These are phyloP conservation scores for Phytophthora meadii DNA, from an alignment of 352 stramenopile genomes.

Conservation along the genomic window DNA sequence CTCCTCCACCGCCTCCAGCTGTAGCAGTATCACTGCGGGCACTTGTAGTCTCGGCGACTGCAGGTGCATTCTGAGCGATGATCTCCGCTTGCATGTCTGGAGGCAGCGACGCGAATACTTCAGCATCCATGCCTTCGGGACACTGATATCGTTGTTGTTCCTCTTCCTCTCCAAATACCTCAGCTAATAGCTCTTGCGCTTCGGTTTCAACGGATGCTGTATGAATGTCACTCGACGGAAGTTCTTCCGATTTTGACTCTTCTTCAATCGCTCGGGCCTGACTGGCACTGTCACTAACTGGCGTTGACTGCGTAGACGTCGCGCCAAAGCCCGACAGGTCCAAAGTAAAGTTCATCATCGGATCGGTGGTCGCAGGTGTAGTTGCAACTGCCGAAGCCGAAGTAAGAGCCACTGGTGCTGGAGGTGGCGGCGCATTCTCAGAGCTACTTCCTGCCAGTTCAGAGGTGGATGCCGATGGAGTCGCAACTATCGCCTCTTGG, in stretches of 20 bases:
- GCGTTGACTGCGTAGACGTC: slow-evolving; percentile 12
- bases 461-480: slow-evolving; percentile 8
- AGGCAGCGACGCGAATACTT: slow-evolving; percentile 97
- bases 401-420: slow-evolving; percentile 35
- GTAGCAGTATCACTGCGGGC: slow-evolving; percentile 43
- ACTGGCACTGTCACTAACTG: slow-evolving; percentile 11
- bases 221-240: slow-evolving; percentile 28
- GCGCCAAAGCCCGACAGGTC: slow-evolving; percentile 70
- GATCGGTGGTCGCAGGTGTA: slow-evolving; percentile 28
- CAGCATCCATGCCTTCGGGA: slow-evolving; percentile 95
- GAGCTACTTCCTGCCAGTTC: slow-evolving; percentile 12
- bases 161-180: slow-evolving; percentile 34
- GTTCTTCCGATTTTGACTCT: slow-evolving; percentile 43
- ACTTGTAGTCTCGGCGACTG: slow-evolving; percentile 30
- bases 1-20: slow-evolving; percentile 32
- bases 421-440: slow-evolving; percentile 29
- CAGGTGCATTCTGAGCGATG: slow-evolving; percentile 77
- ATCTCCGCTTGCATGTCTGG: slow-evolving; percentile 98
- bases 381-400: slow-evolving; percentile 17
- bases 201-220: slow-evolving; percentile 28
- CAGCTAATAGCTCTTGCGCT: slow-evolving; percentile 28
- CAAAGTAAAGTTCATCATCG: slow-evolving; percentile 88
- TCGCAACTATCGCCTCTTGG: slow-evolving; percentile 17
- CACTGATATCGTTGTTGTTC: slow-evolving; percentile 59
- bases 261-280: slow-evolving; percentile 26